Conservation (phyloP, 2,329 filamentous ascomycete species). For the Colletotrichum endophyticum region DNA sequence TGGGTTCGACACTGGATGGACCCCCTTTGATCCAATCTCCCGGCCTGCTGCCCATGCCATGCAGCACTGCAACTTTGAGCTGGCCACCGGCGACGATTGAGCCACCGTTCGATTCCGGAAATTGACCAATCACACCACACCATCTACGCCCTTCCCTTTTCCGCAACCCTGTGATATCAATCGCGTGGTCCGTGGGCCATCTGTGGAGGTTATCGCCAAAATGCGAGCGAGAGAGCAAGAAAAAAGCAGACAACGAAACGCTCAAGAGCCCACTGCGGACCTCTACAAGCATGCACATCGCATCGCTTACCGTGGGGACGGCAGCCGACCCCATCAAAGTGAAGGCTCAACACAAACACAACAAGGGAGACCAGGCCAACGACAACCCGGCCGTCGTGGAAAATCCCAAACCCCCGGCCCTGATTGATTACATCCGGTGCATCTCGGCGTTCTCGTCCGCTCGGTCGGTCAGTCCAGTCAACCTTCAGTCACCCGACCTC, state of each 20-base stretch:
- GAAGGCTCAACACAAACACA: background rate
- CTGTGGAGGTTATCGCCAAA: constrained; percentile 10
- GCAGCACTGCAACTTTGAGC: background rate
- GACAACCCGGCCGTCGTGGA: background rate
- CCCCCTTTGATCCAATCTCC: background rate
- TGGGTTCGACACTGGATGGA: background rate
- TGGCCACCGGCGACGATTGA: background rate
- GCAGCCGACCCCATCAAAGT: background rate
- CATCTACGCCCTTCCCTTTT: background rate
- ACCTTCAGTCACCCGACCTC: background rate
- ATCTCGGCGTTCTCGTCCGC: constrained; percentile 2
- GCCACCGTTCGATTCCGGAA: background rate
- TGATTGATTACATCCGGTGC: background rate
- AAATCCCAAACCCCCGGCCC: background rate
- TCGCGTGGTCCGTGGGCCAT: background rate
- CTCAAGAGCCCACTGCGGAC: background rate
- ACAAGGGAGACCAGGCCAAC: background rate
- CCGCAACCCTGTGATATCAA: background rate
- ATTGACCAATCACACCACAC: constrained; percentile 10
- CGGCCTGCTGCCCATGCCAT: background rate
- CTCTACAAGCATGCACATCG: background rate
- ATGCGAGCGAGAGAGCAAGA: background rate
- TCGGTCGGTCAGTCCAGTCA: background rate
- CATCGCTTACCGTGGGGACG: background rate
- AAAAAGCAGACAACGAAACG: background rate